Percentiles rank a stretch among this genome's conserved stretches.
Conservation (phyloP, 2,329 filamentous ascomycete species). For the Alternaria gaisen region DNA sequence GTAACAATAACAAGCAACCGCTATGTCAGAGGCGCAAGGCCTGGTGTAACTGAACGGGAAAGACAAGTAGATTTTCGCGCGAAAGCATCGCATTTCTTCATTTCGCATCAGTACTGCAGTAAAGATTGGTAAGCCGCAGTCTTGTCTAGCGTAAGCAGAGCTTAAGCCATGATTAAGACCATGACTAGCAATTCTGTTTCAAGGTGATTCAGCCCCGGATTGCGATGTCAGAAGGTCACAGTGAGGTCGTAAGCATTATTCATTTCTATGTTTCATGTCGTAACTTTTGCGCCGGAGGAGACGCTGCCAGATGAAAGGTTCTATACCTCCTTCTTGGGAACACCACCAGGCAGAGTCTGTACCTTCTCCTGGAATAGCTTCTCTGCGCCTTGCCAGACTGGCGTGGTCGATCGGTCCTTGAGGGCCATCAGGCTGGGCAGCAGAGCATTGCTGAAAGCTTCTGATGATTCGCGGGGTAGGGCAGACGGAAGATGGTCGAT, state of each 20-base stretch:
- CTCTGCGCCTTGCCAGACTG: constrained; percentile 87
- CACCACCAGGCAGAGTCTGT: constrained; percentile 67
- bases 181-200: too few species aligned
- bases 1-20: too few species aligned
- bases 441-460: constrained; percentile 82
- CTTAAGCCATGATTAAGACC: neutral
- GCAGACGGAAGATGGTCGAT: constrained; percentile 63
- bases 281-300: neutral
- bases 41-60: too few species aligned
- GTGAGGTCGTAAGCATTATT: neutral
- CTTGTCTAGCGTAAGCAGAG: neutral
- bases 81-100: too few species aligned
- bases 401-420: constrained; percentile 74
- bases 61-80: too few species aligned
- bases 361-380: constrained; percentile 87
- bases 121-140: too few species aligned
- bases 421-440: constrained; percentile 80
- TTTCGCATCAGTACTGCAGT: too few species aligned
- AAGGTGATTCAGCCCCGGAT: too few species aligned
- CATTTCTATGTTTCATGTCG: neutral
- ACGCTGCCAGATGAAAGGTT: neutral
- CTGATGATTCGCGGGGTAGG: constrained; percentile 84
- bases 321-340: constrained; percentile 42
- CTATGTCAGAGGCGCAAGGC: too few species aligned
- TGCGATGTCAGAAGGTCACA: neutral